Conservation (phyloP, 1,139 yeast genomes). For the Scheffersomyces illinoinensis region DNA sequence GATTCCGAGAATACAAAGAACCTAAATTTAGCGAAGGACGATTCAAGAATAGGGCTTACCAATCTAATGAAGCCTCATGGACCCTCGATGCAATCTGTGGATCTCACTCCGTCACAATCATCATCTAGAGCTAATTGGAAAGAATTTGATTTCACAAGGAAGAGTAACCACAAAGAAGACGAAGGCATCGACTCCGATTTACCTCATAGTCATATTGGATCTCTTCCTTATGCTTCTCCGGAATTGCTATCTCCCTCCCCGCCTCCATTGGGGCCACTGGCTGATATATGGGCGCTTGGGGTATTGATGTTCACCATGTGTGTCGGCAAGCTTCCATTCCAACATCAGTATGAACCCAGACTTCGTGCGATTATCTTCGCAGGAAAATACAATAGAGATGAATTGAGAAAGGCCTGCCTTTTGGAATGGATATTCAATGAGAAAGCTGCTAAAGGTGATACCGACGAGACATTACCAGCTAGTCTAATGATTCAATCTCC, state of each 20-base stretch:
- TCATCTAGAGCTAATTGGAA: conserved; percentile 2
- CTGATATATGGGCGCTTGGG: conserved; percentile 93
- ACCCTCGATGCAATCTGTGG: conserved; percentile 37
- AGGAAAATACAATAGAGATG: conserved; percentile 57
- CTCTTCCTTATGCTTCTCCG: conserved; percentile 91
- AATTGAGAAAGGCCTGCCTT: conserved; percentile 37
- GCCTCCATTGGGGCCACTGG: conserved; percentile 68
- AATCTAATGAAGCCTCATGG: conserved; percentile 30
- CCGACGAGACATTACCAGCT: conserved; percentile 4
- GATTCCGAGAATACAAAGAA: conserved; percentile 28
- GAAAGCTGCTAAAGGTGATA: conserved; percentile 2
- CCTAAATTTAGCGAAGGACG: conserved; percentile 24
- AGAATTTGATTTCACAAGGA: conserved; percentile 14
- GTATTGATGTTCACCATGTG: conserved; percentile 73
- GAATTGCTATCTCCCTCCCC: conserved; percentile 70
- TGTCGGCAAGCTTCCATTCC: conserved; percentile 77
- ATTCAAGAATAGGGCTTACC: conserved; percentile 34
- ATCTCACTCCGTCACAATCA: conserved; percentile 32
- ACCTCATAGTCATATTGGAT: conserved; percentile 77
- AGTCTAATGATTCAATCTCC: conserved; percentile 11
- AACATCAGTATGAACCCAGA: conserved; percentile 78
- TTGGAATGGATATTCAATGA: conserved; percentile 27
- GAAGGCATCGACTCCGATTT: conserved; percentile 37
- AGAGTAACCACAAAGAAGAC: conserved; percentile 2
- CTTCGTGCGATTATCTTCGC: conserved; percentile 70